Evolutionary conservation across 2,329 filamentous ascomycete species (phyloP), one percentile per base, ranked within the genome.

Genomic region (Epichloe typhina): DNA sequence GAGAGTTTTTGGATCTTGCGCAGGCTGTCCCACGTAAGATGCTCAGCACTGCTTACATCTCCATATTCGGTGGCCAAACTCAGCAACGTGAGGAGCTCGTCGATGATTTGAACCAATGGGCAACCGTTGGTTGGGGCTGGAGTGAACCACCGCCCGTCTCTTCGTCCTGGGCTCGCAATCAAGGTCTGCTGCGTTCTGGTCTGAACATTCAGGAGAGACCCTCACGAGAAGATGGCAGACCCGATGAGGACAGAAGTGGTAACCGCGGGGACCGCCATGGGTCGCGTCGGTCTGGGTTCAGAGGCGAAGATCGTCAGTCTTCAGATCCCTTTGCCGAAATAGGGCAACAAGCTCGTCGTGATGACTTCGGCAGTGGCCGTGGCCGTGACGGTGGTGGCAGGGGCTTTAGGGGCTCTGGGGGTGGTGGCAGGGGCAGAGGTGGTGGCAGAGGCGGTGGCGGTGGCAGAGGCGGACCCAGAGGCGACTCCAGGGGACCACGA

Each of bases 81-180:
- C 55, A 68, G 37, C 68, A 72, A 61, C 61, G 65, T 46, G 61
- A 65, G 13, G 59, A 62, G 2, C 56, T 75, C 7, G 67, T 80
- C 17, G 58, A 71, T 3, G 68, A 72, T 19, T 64, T 83, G 55
- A 82, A 82, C 61, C 61, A 69, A n/a, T 76, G 79, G 69, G 66
- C 69, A 45, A 59, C 61, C 19, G 60, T 68, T 15, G 76, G 71
- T 19, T 77, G 77, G 71, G 77, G 78, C 40, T 72, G 75, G 70
- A 49, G 62, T 0, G 53, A 72, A 45, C 70, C 74, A 6, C 81
- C 81, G 1, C 53, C 48, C 47, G 64, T 64, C 23, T 65, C 41
- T 1, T 6, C 38, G 8, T 45, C 26, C 3, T 70, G 57, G 57
- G 60, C 59, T 7, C 47, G 50, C 4, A 65, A 66, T 36, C 57